Base-by-base conservation (phyloP, 768 basidiomycete genomes). In the Kockovaella imperatae region DNA sequence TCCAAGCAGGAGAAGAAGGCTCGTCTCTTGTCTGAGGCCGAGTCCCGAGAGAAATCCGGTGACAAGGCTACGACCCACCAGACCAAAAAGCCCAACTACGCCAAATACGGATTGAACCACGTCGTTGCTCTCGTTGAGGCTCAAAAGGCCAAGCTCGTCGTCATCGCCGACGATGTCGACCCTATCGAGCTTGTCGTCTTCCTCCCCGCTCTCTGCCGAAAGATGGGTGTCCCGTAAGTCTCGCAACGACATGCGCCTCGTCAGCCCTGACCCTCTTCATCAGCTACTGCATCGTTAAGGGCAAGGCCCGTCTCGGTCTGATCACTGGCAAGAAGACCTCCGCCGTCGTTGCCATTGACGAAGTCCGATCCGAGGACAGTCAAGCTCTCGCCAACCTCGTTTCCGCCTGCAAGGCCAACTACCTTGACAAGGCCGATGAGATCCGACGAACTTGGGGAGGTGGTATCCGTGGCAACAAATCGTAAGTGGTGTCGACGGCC, bases 111-210 rank as follows among this genome's bases (percentile, higher is more conserved):
- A 68, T 79, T 97, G 41, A 97, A 96, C 82, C 93, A 96, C 78
- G 80, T 81, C 60, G 87, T 96, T 58, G 90, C 88, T 51, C 84
- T 97, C 69, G 65, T 72, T 60, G 91, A 99, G 77, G 86, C 86
- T 68, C 96, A 99, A 81, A 96, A 96, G 78, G 91, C 91, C 32
- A 79, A 84, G 36, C 83, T 97, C 51, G 91, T 96, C 57, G 80
- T 89, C 75, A 93, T 97, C 59, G 89, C 86, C 30, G 88, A 96
- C 72, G 91, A 71, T 59, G 72, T 99, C 53, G 93, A 99, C 79
- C 93, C 93, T 34, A 95, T 97, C 57, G 93, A 99, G 76, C 84
- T 99, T 64, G 93, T 99, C 58, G 81, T 99, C 75, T 97, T 87
- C 83, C 79, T 97, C 52, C 93, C 93, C 48, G 90, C 93, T 47